Evolutionary conservation across 1,139 yeast species (phyloP), one percentile per base, ranked within the genome.

Genomic region (Pichia sp.): DNA sequence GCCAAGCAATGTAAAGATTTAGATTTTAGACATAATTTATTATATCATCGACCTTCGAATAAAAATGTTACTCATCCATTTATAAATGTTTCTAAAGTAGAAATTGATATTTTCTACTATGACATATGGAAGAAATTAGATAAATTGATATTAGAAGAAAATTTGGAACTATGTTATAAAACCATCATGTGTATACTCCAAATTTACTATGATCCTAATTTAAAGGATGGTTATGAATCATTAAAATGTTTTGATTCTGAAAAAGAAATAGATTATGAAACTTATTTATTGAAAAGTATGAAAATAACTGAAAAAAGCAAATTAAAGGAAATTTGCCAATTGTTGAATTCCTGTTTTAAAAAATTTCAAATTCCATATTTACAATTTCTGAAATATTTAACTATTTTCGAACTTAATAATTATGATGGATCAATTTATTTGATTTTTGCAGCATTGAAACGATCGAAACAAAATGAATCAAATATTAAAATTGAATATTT

Each of bases 1-100:
- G 76, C 83, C 10, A 69, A 68, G 43, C 64, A 63, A 10, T 87
- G 96, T 67, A 81, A 83, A 58, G 75, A 72, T 45, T 59, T 65
- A 25, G 75, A 74, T 54, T 64, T 66, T 3, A 66, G 79, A 18
- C 96, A 89, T 64, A 65, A 69, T 0, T 63, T 74, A 3, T 68
- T 85, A 52, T 80, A 81, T 65, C 96, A 89, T 62, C 53, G 57
- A 9, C 66, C 66, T 2, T 45, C 58, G 5, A 63, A 63, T 50
- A 60, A 59, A 42, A 52, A 58, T 5, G 57, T 54, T 52, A 54
- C 65, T 3, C 58, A 57, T 42, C 49, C 47, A 28, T 51, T 61
- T 31, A 39, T 46, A 4, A 37, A 49, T 40, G 32, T 37, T 5
- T 34, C 42, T 33, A 52, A 43, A 25, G 31, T 46, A 4, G 46